Conservation (phyloP, 768 basidiomycete genomes). For the Pulveroboletus frians region DNA sequence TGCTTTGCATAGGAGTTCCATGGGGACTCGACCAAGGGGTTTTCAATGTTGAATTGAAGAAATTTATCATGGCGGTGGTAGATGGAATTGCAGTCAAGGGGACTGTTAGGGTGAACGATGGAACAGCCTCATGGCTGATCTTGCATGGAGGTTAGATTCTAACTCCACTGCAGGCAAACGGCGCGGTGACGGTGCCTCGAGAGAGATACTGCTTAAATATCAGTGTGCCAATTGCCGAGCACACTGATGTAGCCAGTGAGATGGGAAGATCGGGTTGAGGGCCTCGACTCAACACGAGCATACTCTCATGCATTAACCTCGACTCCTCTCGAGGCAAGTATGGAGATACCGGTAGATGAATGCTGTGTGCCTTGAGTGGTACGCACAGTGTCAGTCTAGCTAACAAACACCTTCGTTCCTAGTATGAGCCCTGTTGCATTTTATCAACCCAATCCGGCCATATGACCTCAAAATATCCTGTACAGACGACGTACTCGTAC, state of each 20-base stretch:
- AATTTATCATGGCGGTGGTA: too few species aligned
- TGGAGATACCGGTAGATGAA: slow-evolving; percentile 36
- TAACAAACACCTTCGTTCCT: not conserved
- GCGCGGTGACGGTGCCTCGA: slow-evolving; percentile 33
- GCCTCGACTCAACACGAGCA: too few species aligned
- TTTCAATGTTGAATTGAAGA: too few species aligned
- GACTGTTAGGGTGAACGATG: too few species aligned
- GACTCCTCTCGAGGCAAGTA: too few species aligned
- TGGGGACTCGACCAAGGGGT: too few species aligned
- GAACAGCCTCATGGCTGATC: not conserved
- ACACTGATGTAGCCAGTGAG: slow-evolving; percentile 23
- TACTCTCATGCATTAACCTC: too few species aligned
- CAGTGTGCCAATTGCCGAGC: slow-evolving; percentile 52
- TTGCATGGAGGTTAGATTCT: slow-evolving; percentile 49
- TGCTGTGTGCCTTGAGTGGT: slow-evolving; percentile 2
- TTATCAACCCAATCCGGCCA: not conserved
- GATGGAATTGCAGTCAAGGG: too few species aligned
- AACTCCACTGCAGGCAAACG: slow-evolving; percentile 38
- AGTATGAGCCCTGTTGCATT: not conserved
- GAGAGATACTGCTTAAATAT: slow-evolving; percentile 16
- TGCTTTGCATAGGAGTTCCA: too few species aligned
- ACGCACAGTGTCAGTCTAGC: not conserved
- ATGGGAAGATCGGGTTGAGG: too few species aligned
- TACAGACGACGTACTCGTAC: not conserved
- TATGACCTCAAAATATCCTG: not conserved